A percentile compares a stretch with the other conserved stretches of the same genome.
phyloP scores from a whole-genome alignment of 2,329 filamentous ascomycete genomes.

The Xylaria sp. region DNA sequence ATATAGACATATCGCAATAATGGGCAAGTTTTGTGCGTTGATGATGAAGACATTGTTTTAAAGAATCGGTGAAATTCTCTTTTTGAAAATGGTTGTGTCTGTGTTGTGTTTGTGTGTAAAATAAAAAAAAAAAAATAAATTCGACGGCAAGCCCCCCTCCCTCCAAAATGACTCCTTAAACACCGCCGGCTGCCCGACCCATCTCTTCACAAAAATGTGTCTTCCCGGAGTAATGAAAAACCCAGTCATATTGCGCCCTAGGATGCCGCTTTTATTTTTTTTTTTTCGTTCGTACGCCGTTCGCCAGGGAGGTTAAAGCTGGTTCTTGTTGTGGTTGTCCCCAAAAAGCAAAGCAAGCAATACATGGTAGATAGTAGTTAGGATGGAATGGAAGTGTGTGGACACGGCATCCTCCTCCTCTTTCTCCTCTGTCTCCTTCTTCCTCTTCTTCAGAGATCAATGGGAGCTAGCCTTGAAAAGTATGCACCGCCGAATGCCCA shows the following conservation, averaged over 20 bases:
- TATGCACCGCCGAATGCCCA: constrained; percentile 6
- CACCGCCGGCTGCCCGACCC: constrained; percentile 29
- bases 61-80: constrained; percentile 14
- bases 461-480: constrained; percentile 11
- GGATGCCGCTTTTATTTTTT: constrained; percentile 30
- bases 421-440: neutral
- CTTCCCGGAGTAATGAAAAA: constrained; percentile 26
- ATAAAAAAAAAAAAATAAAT: constrained; percentile 1
- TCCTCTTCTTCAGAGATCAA: constrained; percentile 1
- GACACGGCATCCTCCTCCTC: constrained; percentile 23
- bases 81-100: constrained; percentile 15
- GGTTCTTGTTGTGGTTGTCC: constrained; percentile 24
- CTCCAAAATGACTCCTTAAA: constrained; percentile 28
- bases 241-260: constrained; percentile 30
- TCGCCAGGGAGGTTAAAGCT: constrained; percentile 34
- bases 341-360: constrained; percentile 29
- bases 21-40: too few species aligned
- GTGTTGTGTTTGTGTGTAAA: constrained; percentile 1
- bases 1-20: constrained; percentile 23
- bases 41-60: constrained; percentile 1
- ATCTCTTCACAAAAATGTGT: constrained; percentile 26
- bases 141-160: constrained; percentile 16
- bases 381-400: constrained; percentile 24
- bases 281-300: constrained; percentile 39
- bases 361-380: constrained; percentile 21